A percentile compares a stretch with the other conserved stretches of the same genome.
Evolutionary conservation across 768 basidiomycete species (phyloP).

Genomic region (Termitomyces sp.): DNA sequence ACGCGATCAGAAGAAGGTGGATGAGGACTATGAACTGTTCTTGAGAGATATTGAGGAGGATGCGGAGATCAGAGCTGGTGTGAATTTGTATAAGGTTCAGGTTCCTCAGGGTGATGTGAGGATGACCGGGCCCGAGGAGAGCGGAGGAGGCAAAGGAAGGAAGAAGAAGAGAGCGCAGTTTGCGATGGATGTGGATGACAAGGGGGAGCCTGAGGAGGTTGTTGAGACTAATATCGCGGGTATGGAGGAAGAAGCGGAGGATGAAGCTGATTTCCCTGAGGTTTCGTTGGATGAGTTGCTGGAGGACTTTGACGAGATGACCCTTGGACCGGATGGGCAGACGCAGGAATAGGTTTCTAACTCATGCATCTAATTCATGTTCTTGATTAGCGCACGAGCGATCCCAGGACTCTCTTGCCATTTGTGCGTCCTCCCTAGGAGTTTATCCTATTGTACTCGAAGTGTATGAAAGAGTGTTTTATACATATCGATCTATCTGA

Average conservation of each 20-base stretch:
- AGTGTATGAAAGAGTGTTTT: background rate
- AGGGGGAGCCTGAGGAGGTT: slow-evolving; percentile 25
- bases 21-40: slow-evolving; percentile 96
- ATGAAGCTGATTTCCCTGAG: slow-evolving; percentile 87
- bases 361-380: background rate
- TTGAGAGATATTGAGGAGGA: slow-evolving; percentile 93
- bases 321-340: slow-evolving; percentile 46
- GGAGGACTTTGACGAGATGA: slow-evolving; percentile 92
- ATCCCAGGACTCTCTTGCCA: background rate
- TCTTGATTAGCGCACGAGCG: background rate
- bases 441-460: background rate
- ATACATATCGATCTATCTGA: background rate
- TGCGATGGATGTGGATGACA: slow-evolving; percentile 69
- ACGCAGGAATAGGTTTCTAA: slow-evolving; percentile 3
- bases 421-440: background rate
- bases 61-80: slow-evolving; percentile 79
- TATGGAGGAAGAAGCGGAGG: slow-evolving; percentile 50
- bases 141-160: slow-evolving; percentile 20
- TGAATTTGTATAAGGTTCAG: slow-evolving; percentile 81
- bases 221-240: slow-evolving; percentile 17
- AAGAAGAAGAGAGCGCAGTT: slow-evolving; percentile 45
- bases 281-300: slow-evolving; percentile 81
- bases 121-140: slow-evolving; percentile 45
- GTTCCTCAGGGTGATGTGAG: slow-evolving; percentile 33
- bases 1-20: slow-evolving; percentile 87